phyloP scores from a whole-genome alignment of 1,284 basidiomycete species.

The Cutaneotrichosporon cyanovorans region DNA sequence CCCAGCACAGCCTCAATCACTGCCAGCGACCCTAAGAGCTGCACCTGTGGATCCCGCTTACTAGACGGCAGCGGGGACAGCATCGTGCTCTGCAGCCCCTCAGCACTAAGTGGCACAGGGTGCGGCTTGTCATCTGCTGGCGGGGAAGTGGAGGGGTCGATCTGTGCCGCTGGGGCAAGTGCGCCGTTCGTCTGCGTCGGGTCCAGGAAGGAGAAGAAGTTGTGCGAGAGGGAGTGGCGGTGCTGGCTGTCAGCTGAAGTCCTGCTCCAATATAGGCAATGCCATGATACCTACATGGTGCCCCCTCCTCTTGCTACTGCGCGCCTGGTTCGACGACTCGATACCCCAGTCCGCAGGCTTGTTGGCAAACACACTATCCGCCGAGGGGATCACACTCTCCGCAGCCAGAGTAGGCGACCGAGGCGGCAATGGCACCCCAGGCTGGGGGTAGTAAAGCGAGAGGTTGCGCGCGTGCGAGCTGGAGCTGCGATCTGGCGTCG shows the following conservation, averaged over 20 bases:
- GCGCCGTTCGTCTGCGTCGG: conserved; percentile 48
- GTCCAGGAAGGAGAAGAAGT: conserved; percentile 82
- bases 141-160: too few species aligned
- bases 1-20: conserved; percentile 50
- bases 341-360: neutral
- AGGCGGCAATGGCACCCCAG: conserved; percentile 49
- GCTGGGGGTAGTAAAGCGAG: conserved; percentile 80
- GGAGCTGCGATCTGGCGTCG: conserved; percentile 14
- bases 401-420: conserved; percentile 19
- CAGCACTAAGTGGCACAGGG: conserved; percentile 26
- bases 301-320: conserved; percentile 57
- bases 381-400: conserved; percentile 24
- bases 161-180: conserved; percentile 13
- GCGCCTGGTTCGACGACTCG: conserved; percentile 4
- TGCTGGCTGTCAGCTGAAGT: conserved; percentile 47
- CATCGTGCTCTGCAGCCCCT: conserved; percentile 19
- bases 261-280: too few species aligned
- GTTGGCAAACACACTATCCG: conserved; percentile 14
- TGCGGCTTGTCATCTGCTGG: conserved; percentile 21
- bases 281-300: conserved; percentile 60
- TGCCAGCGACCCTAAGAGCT: conserved; percentile 45
- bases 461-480: conserved; percentile 78
- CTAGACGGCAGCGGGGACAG: conserved; percentile 27
- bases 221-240: conserved; percentile 86
- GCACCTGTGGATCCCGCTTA: conserved; percentile 37